phyloP scores from a whole-genome alignment of 2,329 filamentous ascomycete genomes.

The Zalaria sp. region DNA sequence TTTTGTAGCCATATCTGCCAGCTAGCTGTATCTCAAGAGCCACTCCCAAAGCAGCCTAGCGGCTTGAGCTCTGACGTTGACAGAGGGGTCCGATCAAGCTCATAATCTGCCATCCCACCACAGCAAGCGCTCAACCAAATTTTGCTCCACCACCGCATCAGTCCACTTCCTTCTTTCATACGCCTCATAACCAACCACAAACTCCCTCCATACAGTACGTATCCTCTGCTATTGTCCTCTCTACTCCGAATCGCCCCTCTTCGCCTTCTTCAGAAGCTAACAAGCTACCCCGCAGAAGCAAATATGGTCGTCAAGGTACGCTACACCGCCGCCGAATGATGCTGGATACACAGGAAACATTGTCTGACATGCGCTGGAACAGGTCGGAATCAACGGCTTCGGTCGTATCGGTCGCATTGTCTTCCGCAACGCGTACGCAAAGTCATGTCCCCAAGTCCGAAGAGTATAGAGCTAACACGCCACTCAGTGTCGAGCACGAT shows the following conservation, averaged over 20 bases:
- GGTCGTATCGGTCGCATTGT: conserved; percentile 98
- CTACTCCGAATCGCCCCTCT: too few relatives aligned
- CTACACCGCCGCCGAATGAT: conserved; percentile 6
- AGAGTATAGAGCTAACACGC: neutral
- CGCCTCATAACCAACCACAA: neutral
- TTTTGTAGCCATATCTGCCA: neutral
- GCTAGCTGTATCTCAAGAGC: neutral
- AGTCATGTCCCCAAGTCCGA: conserved; percentile 10
- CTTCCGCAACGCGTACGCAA: conserved; percentile 80
- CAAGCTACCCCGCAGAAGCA: conserved; percentile 10
- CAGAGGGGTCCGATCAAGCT: neutral
- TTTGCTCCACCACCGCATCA: neutral
- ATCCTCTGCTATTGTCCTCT: neutral
- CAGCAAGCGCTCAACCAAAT: neutral
- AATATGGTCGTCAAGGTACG: conserved; percentile 34
- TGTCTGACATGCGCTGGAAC: conserved; percentile 25
- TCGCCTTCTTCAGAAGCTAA: conserved; percentile 2
- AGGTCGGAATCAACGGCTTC: conserved; percentile 99
- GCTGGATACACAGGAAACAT: neutral
- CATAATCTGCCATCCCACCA: neutral
- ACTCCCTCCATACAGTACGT: neutral
- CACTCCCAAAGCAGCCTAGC: neutral
- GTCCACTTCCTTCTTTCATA: neutral
- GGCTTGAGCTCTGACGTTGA: neutral
- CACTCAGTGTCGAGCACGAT: conserved; percentile 58